Evolutionary conservation across 2,329 filamentous ascomycete genomes (phyloP).

Genomic region (Fusarium solani-melongenae): DNA sequence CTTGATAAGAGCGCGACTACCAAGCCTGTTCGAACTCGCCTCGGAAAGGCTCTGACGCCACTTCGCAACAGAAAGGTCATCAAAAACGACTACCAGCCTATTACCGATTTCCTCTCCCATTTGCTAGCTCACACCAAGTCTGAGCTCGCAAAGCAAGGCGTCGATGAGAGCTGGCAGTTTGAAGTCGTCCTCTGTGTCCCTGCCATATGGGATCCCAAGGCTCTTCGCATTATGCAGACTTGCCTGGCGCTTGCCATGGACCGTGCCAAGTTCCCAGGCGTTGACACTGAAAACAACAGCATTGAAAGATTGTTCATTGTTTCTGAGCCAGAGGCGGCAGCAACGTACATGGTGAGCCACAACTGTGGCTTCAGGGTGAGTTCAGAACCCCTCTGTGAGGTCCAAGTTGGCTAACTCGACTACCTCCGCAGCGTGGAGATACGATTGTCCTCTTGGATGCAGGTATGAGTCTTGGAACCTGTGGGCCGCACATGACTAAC

Average conservation of each 20-base stretch:
- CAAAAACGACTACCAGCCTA: neutral
- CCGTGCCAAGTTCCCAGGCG: neutral
- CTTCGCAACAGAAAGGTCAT: neutral
- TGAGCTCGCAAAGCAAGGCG: neutral
- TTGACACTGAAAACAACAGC: neutral
- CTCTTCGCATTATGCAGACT: neutral
- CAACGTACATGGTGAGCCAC: neutral
- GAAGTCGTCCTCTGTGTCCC: constrained; percentile 10
- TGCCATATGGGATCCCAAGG: neutral
- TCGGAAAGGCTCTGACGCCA: neutral
- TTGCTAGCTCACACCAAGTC: neutral
- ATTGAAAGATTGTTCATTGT: constrained; percentile 8
- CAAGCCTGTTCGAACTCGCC: neutral
- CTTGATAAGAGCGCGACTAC: neutral
- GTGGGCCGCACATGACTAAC: neutral
- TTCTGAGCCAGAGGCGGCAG: constrained; percentile 11
- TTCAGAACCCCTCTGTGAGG: neutral
- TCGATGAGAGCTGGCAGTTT: neutral
- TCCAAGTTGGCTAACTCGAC: neutral
- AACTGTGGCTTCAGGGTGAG: neutral
- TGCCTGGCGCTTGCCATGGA: neutral
- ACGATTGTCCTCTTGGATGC: constrained; percentile 1
- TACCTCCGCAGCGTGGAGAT: neutral
- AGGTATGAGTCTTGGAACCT: neutral
- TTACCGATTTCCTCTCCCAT: neutral